These are phyloP conservation scores for Lecanoromycetidae sp. DNA, from an alignment of 2,329 filamentous ascomycete genomes.

Conservation along the genomic window DNA sequence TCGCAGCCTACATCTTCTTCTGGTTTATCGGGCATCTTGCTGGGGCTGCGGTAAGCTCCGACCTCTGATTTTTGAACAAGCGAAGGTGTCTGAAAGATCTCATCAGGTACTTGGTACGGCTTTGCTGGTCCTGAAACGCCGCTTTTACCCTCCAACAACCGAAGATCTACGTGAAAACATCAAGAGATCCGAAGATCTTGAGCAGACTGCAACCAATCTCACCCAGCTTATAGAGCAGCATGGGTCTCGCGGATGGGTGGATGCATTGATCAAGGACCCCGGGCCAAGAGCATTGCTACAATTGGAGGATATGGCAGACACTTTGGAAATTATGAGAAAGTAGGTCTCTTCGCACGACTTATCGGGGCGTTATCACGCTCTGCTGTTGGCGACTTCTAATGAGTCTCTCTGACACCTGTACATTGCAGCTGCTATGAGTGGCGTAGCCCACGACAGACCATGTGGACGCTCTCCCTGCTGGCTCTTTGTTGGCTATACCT, in stretches of 20 bases:
- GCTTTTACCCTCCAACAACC: constrained; percentile 3
- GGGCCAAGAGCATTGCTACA: constrained; percentile 28
- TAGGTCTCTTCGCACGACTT: not conserved
- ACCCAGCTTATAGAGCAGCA: constrained; percentile 29
- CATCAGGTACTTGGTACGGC: constrained; percentile 5
- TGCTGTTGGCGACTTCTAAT: too few relatives aligned
- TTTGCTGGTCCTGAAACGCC: constrained; percentile 1
- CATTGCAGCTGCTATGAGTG: constrained; percentile 29
- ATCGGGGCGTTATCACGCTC: too few relatives aligned
- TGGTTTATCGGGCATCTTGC: not conserved
- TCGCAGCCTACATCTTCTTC: constrained; percentile 17
- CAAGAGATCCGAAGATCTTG: constrained; percentile 24
- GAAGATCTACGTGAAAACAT: constrained; percentile 18
- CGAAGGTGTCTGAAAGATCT: not conserved
- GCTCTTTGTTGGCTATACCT: constrained; percentile 10
- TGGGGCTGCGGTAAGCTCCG: not conserved
- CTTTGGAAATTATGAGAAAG: constrained; percentile 27
- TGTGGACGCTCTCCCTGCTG: constrained; percentile 21
- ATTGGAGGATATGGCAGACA: constrained; percentile 26
- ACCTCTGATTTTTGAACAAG: not conserved
- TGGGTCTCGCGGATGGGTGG: constrained; percentile 27
- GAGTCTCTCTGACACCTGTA: constrained; percentile 21
- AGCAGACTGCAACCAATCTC: constrained; percentile 23
- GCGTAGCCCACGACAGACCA: constrained; percentile 23
- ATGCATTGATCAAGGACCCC: constrained; percentile 21